Percentiles rank a stretch among this genome's conserved stretches.
These are phyloP conservation scores for Capsella rubella DNA, from an alignment of 441 rosid genomes.

Conservation along the genomic window DNA sequence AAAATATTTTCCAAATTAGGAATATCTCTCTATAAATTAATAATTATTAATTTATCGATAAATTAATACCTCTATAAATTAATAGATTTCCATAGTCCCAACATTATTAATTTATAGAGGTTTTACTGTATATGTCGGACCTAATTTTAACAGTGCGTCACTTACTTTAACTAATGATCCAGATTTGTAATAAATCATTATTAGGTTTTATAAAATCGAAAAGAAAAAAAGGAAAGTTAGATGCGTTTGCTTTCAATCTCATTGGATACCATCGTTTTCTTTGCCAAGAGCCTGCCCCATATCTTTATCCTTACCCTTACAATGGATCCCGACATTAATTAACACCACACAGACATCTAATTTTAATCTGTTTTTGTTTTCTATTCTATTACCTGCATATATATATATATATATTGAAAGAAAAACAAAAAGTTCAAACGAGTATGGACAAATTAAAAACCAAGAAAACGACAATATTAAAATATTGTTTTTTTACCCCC, in stretches of 20 bases:
- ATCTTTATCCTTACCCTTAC: slow-evolving; percentile 35
- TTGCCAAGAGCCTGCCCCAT: slow-evolving; percentile 26
- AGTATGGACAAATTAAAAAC: slow-evolving; percentile 22
- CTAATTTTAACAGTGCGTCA: slow-evolving; percentile 19
- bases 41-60: no score
- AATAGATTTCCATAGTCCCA: no score
- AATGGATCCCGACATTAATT: slow-evolving; percentile 37
- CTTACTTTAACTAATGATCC: background rate
- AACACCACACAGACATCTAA: slow-evolving; percentile 8
- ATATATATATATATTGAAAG: background rate
- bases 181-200: background rate
- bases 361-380: slow-evolving; percentile 1
- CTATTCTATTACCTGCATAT: background rate
- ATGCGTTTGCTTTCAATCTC: slow-evolving; percentile 36
- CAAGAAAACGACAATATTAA: slow-evolving; percentile 31
- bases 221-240: background rate
- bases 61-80: no score
- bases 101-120: no score
- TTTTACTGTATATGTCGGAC: slow-evolving; percentile 41
- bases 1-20: no score
- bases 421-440: background rate
- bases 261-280: slow-evolving; percentile 44
- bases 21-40: no score
- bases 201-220: background rate
- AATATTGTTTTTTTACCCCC: slow-evolving; percentile 2